phyloP scores from a whole-genome alignment of 768 basidiomycete species.

The Termitomyces sp. region DNA sequence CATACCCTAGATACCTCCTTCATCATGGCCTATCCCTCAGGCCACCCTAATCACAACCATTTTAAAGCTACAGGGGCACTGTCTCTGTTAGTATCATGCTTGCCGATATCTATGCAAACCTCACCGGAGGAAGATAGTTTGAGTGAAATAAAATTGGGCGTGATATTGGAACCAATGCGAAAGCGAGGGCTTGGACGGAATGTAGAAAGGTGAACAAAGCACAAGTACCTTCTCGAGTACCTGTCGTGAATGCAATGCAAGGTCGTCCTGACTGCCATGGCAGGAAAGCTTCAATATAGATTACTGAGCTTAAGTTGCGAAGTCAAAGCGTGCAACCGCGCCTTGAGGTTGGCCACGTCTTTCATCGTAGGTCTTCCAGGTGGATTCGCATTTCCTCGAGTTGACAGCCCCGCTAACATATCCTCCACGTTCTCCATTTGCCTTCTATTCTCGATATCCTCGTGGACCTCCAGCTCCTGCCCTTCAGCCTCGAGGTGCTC shows the following conservation, averaged over 20 bases:
- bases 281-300: conserved; percentile 12
- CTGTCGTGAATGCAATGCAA: not conserved
- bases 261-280: not conserved
- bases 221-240: not conserved
- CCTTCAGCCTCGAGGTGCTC: conserved; percentile 52
- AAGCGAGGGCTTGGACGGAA: not conserved
- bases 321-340: conserved; percentile 27
- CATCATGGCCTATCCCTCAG: not conserved
- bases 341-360: conserved; percentile 35
- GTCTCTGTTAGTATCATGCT: not conserved
- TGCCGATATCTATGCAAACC: not conserved
- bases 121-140: not conserved
- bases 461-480: conserved; percentile 29
- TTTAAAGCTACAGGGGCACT: not conserved
- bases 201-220: not conserved
- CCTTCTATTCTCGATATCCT: conserved; percentile 40
- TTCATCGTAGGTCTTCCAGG: conserved; percentile 29
- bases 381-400: conserved; percentile 18
- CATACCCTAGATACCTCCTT: conserved; percentile 10
- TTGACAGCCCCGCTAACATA: conserved; percentile 41
- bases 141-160: not conserved
- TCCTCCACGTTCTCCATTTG: conserved; percentile 55
- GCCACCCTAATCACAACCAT: not conserved
- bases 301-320: conserved; percentile 26
- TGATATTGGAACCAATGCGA: not conserved